Base-by-base conservation (phyloP, 257 asterid species). In the Nemophila menziesii region DNA sequence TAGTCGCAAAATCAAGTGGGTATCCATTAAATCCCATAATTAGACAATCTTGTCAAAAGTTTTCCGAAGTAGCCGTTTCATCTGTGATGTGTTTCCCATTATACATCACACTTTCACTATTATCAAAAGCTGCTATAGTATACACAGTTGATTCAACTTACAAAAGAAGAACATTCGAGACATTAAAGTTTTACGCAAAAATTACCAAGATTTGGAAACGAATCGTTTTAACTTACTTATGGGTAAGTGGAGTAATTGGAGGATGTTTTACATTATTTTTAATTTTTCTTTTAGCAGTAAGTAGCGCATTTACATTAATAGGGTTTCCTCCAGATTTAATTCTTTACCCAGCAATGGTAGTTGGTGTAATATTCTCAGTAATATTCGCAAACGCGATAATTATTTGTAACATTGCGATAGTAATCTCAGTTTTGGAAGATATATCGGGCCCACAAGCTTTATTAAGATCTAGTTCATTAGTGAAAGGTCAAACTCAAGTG, bases 371-470 rank as follows among this genome's bases (percentile, higher is more conserved):
- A 2, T 80, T 78, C 63, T 84, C 95, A 0, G 60, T 89, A 45
- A 46, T 81, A 44, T 52, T 89, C 21, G 95, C 93, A 1, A 84
- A 84, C 52, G 78, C 92, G 14, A 80, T 69, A 24, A 78, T 89
- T 16, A 66, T 84, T 48, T 80, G 85, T 72, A 84, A 71, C 64
- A 63, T 75, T 66, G 90, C 87, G 37, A 46, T 80, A 26, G 93
- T 89, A 67, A 76, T 84, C 54, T 89, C 94, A 27, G 79, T 89
- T 43, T 71, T 89, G 54, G 95, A 89, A 79, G 95, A 89, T 42
- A 83, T 74, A 22, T 70, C 79, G 1, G 94, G 94, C 33, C 75
- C 84, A 4, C 85, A 74, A 39, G 98, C 95, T 0, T 66, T 89
- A 76, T 43, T 84, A 5, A 67, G 82, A 67, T 84, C 98, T 0